Percentiles rank a stretch among this genome's conserved stretches.
These are phyloP conservation scores for Craterostigma plantagineum DNA, from an alignment of 257 asterid species.

Conservation along the genomic window DNA sequence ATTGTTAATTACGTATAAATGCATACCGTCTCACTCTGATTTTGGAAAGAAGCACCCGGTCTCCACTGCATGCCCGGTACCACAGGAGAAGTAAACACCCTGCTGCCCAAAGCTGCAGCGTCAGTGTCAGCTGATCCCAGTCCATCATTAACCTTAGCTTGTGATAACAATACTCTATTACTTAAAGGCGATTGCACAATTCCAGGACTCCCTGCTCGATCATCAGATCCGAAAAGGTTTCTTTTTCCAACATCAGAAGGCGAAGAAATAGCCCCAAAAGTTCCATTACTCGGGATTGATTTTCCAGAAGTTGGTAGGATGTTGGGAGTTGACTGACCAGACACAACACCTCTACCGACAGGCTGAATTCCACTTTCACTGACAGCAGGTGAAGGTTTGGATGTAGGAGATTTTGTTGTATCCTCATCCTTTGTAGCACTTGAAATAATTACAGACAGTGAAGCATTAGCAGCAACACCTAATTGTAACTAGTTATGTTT, in stretches of 20 bases:
- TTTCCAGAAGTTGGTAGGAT: slow-evolving; percentile 34
- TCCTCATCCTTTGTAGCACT: slow-evolving; percentile 71
- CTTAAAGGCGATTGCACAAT: slow-evolving; percentile 57
- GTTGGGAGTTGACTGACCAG: slow-evolving; percentile 49
- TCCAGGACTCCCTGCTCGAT: slow-evolving; percentile 52
- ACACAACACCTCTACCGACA: slow-evolving; percentile 41
- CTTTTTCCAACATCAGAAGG: slow-evolving; percentile 64
- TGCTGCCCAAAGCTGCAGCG: slow-evolving; percentile 38
- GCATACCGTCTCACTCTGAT: slow-evolving; percentile 65
- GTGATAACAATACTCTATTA: slow-evolving; percentile 56
- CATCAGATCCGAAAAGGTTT: slow-evolving; percentile 63
- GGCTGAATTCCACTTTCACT: slow-evolving; percentile 53
- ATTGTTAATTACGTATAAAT: slow-evolving; percentile 4
- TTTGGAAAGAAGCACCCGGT: slow-evolving; percentile 84
- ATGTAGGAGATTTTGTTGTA: slow-evolving; percentile 31
- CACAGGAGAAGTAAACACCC: slow-evolving; percentile 60
- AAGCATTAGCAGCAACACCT: slow-evolving; percentile 17
- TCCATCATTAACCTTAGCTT: slow-evolving; percentile 60
- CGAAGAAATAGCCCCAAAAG: slow-evolving; percentile 34
- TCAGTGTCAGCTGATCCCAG: slow-evolving; percentile 55
- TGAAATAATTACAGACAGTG: slow-evolving; percentile 36
- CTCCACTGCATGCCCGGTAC: slow-evolving; percentile 87
- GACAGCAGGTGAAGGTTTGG: slow-evolving; percentile 54
- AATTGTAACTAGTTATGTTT: too few relatives aligned
- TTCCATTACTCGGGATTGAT: slow-evolving; percentile 39